Evolutionary conservation across 179 eudicot genomes (phyloP).

Genomic region (Beta lomatogona): DNA sequence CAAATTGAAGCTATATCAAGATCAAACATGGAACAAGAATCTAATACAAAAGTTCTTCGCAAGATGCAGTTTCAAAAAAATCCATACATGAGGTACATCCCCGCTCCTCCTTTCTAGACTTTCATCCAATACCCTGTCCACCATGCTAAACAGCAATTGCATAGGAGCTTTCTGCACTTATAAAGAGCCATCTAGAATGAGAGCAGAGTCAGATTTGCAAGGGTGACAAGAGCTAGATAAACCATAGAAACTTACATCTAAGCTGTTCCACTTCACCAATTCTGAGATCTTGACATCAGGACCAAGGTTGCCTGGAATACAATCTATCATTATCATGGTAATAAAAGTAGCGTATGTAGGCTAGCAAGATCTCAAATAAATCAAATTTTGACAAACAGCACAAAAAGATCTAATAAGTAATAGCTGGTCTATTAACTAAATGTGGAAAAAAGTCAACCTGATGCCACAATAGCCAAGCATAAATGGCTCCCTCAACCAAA

Average conservation of each 20-base stretch:
- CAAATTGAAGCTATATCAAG: constrained; percentile 9
- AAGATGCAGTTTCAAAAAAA: constrained; percentile 10
- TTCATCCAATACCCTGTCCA: constrained; percentile 73
- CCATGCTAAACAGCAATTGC: constrained; percentile 70
- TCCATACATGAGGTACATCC: constrained; percentile 70
- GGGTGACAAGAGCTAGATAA: not conserved
- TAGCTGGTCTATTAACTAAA: not conserved
- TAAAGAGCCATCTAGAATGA: constrained; percentile 19
- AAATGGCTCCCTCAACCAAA: not conserved
- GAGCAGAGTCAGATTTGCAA: constrained; percentile 6
- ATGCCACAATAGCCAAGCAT: not conserved
- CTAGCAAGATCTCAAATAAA: constrained; percentile 3
- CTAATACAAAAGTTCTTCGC: not conserved
- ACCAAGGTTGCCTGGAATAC: constrained; percentile 39
- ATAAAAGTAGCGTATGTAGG: not conserved
- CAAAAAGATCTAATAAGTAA: not conserved
- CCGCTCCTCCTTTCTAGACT: constrained; percentile 76
- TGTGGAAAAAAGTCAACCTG: not conserved
- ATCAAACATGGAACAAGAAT: constrained; percentile 4
- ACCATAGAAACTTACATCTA: constrained; percentile 60
- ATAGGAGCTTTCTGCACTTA: constrained; percentile 72
- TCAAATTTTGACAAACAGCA: constrained; percentile 1
- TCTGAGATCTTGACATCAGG: constrained; percentile 65
- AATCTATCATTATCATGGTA: not conserved
- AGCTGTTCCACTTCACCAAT: constrained; percentile 60